Evolutionary conservation across 371 early-diverging fungal genomes (phyloP).

Genomic region (Actinomucor elegans): DNA sequence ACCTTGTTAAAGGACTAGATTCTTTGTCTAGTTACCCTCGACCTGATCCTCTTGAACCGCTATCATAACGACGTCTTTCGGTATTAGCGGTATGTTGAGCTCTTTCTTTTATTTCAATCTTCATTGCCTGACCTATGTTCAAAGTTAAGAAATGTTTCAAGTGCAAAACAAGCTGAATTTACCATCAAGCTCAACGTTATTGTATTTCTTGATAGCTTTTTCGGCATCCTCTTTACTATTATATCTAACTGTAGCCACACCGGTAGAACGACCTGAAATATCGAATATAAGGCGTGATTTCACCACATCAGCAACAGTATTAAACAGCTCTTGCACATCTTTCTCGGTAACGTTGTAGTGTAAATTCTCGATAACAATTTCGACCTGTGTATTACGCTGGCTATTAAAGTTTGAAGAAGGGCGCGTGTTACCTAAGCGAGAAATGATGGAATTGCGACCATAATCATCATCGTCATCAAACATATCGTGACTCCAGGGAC

Average conservation of each 20-base stretch:
- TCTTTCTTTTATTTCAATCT: constrained; percentile 5
- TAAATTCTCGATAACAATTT: constrained; percentile 33
- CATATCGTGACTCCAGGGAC: constrained; percentile 40
- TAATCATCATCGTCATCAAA: constrained; percentile 30
- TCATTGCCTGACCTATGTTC: constrained; percentile 6
- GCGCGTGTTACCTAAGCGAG: constrained; percentile 27
- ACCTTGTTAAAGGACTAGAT: too few relatives aligned
- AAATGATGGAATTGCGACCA: constrained; percentile 15
- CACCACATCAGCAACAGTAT: constrained; percentile 35
- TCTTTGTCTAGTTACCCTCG: too few relatives aligned
- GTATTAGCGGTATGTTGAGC: too few relatives aligned
- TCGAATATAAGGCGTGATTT: constrained; percentile 37
- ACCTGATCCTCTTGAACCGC: too few relatives aligned
- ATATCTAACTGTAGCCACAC: constrained; percentile 34
- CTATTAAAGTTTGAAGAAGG: constrained; percentile 1
- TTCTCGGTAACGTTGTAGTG: constrained; percentile 45
- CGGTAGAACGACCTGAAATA: constrained; percentile 46
- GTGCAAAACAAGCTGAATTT: background rate
- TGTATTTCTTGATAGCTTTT: constrained; percentile 39
- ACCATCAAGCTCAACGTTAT: constrained; percentile 46
- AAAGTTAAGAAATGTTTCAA: too few relatives aligned
- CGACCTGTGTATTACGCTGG: constrained; percentile 5
- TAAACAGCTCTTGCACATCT: constrained; percentile 45
- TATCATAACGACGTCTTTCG: too few relatives aligned
- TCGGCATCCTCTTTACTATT: constrained; percentile 25